Evolutionary conservation across 306 rosid genomes (phyloP), one percentile per base, ranked within the genome.

Genomic region (Lotus japonicus): DNA sequence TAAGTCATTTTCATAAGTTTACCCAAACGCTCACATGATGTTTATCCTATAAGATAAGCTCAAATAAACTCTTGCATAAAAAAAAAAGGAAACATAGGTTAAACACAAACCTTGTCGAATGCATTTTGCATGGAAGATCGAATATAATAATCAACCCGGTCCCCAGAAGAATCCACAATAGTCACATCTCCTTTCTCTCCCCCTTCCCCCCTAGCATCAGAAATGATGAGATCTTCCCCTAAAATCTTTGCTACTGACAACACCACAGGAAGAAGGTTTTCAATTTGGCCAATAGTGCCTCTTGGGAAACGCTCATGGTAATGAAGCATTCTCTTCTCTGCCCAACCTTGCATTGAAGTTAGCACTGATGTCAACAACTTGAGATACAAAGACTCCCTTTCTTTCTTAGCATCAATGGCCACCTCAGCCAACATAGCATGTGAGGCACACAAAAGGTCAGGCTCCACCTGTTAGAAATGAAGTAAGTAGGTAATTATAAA

Each of bases 391-490:
- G 75, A 82, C 1, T 87, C 97, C 42, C 81, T 80, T 54, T 89
- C 95, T 2, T 61, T 84, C 86, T 80, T 94, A 1, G 91, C 90
- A 61, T 94, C 95, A 39, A 36, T 81, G 1, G 91, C 88, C 66
- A 90, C 99, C 70, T 94, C 99, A 3, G 23, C 35, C 76, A 94
- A 36, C 96, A 94, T 88, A 5, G 80, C 81, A 51, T 90, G 81
- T 7, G 97, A 80, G n/a, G 97, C 99, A 66, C 79, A 78, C 2
- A 94, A 87, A 63, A 94, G 92, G 43, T 94, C 96, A 5, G 80
- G 72, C 66, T 94, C 99, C 2, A 85, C 77, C 74, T 81, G 84
- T 26, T 31, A 31, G 36, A 31, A 5, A 5, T 31, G 5, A 31
- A 31, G 36, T 31, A 5, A 31, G 36, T 31, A 5, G 5, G 7